Evolutionary conservation across 495 filamentous ascomycete species (phyloP), one percentile per base, ranked within the genome.

Genomic region (Podospora pseudopauciseta): DNA sequence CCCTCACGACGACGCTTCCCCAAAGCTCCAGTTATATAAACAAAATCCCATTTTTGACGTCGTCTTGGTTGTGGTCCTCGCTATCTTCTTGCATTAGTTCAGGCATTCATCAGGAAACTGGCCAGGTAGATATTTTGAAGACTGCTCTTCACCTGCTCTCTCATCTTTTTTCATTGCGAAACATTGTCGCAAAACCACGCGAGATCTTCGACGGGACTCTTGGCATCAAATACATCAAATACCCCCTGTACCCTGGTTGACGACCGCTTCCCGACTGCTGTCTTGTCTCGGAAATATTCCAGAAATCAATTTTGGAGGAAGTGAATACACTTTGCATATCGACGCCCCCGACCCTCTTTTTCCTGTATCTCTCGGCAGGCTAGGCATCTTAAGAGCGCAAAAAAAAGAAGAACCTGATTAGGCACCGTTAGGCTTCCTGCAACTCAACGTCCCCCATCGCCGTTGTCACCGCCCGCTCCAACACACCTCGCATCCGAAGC

Each of bases 351-450:
- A 49, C 39, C 39, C 39, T 49, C 39, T 49, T 49, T 49, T 49
- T 49, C 7, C 7, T 23, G 23, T 32, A 4, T 32, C 13, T 49
- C 39, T 49, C 39, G 39, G 39, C 39, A 49, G 13, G 39, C 39
- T 49, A 16, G 34, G 11, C 6, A 11, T 6, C 34, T 39, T 39
- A 0, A 6, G 39, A 49, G 39, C 5, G 30, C 30, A 32, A 49
- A 49, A 49, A 49, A 49, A 49, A 11, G 39, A 49, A 49, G 9
- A 0, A 2, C 39, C 15, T 3, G 39, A 13, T 49, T 49, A 65
- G 63, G 56, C 67, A 55, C 49, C 64, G 39, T 70, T 26, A 64
- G 61, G 68, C 54, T 55, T 60, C 58, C 5, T n/a, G 32, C 34
- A 32, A 20, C 59, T 55, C 19, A n/a, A n/a, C 11, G 28, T 44